Evolutionary conservation across 2,329 filamentous ascomycete genomes (phyloP), one percentile per base, ranked within the genome.

Genomic region (Malbranchea zuffiana): DNA sequence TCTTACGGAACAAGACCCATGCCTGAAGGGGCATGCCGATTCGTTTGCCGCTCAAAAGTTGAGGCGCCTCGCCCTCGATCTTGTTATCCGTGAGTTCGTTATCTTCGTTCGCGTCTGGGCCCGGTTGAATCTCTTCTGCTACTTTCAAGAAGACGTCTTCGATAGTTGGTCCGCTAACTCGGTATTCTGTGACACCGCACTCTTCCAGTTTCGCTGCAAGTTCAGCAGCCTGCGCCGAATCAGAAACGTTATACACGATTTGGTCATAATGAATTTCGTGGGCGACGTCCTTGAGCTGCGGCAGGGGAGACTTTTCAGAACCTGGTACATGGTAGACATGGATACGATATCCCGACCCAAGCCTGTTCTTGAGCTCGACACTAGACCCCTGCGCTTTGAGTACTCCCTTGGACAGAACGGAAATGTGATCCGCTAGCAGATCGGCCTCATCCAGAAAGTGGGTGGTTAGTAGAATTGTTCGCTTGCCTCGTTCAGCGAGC

Each of bases 401-500:
- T 1, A 75, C 77, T 13, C 87, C 87, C 53, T 85, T 87, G 3
- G 84, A 92, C 7, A 95, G 64, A 36, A 95, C 84, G 1, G 80
- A 82, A 46, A 95, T 92, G 43, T 87, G 80, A 52, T 95, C 88
- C 0, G 86, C 81, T 1, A 95, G 70, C 1, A 94, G 67, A 52
- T 95, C 87, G 0, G 87, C 88, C 59, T 95, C 88, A 51, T 95
- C 88, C 6, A 95, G 68, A 57, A 94, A 95, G 56, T 95, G 88
- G 0, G 87, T 95, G 0, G 87, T 95, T 40, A 95, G 60, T 27
- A 95, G 74, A 49, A 94, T 82, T 0, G 87, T 93, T 27, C 87
- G 69, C 42, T 70, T 70, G 13, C 85, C 86, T 40, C 87, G 75
- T 57, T 94, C 86, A 1, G 81, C 81, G 8, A 94, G 67, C 15